Percentiles rank a stretch among this genome's conserved stretches.
Conservation (phyloP, 169 alveolate genomes). For the Amoebophrya sp. region DNA sequence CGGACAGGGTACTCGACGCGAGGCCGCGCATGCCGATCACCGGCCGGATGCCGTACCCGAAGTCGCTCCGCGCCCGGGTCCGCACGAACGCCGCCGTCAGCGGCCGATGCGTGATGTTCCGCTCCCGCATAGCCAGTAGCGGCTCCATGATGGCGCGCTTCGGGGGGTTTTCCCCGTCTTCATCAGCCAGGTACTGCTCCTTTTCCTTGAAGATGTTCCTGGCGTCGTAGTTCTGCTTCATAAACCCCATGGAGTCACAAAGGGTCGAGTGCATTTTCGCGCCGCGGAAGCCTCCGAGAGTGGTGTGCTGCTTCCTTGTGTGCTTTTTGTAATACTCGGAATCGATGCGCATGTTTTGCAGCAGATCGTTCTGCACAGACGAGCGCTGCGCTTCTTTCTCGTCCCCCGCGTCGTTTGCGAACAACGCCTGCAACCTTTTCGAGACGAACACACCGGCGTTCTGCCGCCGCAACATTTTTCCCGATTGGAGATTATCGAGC, state of each 20-base stretch:
- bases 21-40: background rate
- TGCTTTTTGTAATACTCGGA: too few species aligned
- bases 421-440: too few species aligned
- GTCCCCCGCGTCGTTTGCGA: too few species aligned
- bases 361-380: too few species aligned
- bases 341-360: too few species aligned
- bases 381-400: too few species aligned
- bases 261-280: too few species aligned
- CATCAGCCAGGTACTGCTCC: background rate
- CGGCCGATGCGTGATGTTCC: background rate
- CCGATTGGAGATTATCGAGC: too few species aligned
- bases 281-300: too few species aligned
- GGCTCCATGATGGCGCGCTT: background rate
- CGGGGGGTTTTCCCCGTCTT: background rate
- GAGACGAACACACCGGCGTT: too few species aligned
- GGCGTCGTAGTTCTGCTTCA: background rate
- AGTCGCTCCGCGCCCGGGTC: background rate
- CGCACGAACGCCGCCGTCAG: background rate
- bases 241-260: background rate
- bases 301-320: too few species aligned
- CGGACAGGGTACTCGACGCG: background rate
- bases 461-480: too few species aligned
- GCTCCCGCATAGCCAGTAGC: background rate
- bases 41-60: background rate
- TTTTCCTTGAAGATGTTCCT: background rate